Evolutionary conservation across 2,329 filamentous ascomycete species (phyloP).

Genomic region (Zymoseptoria ardabiliae): DNA sequence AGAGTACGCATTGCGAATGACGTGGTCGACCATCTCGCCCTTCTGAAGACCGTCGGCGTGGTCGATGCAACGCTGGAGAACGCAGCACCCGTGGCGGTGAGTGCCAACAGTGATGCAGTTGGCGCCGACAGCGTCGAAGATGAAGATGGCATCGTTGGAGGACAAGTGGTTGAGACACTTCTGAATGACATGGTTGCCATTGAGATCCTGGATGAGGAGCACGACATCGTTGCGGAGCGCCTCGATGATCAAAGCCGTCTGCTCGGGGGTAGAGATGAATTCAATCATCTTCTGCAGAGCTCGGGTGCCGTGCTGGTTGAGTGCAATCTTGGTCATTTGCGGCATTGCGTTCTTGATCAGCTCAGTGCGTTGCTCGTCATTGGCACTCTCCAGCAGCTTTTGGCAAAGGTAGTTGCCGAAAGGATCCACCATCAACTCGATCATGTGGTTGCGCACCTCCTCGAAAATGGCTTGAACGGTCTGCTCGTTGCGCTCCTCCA

Average conservation of each 20-base stretch:
- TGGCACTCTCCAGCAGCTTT: conserved; percentile 92
- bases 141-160: conserved; percentile 81
- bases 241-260: conserved; percentile 80
- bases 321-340: conserved; percentile 83
- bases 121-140: conserved; percentile 85
- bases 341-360: conserved; percentile 84
- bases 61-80: conserved; percentile 95
- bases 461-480: conserved; percentile 88
- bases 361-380: conserved; percentile 86
- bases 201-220: conserved; percentile 90
- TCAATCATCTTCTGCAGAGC: conserved; percentile 99
- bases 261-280: conserved; percentile 76
- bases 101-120: conserved; percentile 88
- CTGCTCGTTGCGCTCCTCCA: conserved; percentile 79
- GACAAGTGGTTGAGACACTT: conserved; percentile 96
- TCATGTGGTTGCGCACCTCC: conserved; percentile 87
- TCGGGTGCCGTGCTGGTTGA: conserved; percentile 95
- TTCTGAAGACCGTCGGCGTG: conserved; percentile 90
- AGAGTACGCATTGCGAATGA: conserved; percentile 78
- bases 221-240: conserved; percentile 80
- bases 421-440: conserved; percentile 97
- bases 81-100: conserved; percentile 95
- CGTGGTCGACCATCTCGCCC: conserved; percentile 73
- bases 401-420: conserved; percentile 99
- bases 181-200: conserved; percentile 98